Evolutionary conservation across 1,284 basidiomycete species (phyloP).

Genomic region (Singerocomus inundabilis): DNA sequence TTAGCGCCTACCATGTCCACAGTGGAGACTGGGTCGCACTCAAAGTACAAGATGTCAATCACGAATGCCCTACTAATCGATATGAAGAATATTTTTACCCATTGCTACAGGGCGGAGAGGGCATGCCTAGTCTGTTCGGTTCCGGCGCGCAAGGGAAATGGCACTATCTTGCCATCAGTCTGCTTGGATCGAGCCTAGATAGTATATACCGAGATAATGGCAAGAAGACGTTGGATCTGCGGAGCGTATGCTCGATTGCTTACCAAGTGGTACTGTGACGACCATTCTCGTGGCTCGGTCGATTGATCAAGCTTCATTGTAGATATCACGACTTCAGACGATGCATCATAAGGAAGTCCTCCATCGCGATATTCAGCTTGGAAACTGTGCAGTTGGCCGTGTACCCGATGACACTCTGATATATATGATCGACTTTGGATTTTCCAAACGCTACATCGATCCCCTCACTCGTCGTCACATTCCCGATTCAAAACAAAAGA

Average conservation of each 20-base stretch:
- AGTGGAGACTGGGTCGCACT: constrained; percentile 61
- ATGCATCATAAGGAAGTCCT: constrained; percentile 72
- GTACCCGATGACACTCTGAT: constrained; percentile 55
- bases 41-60: constrained; percentile 64
- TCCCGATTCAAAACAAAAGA: constrained; percentile 59
- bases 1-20: constrained; percentile 54
- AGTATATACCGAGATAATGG: constrained; percentile 53
- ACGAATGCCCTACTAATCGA: constrained; percentile 71
- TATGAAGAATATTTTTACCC: constrained; percentile 71
- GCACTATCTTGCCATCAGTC: constrained; percentile 74
- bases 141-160: constrained; percentile 57
- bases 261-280: constrained; percentile 60
- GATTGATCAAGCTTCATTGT: constrained; percentile 16
- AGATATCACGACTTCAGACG: constrained; percentile 67
- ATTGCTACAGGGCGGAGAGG: constrained; percentile 65
- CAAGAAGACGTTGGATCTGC: constrained; percentile 59
- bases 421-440: constrained; percentile 83
- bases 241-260: constrained; percentile 69
- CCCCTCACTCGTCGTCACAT: constrained; percentile 60
- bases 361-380: constrained; percentile 75
- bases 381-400: constrained; percentile 66
- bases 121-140: constrained; percentile 68
- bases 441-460: constrained; percentile 74
- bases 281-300: background rate
- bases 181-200: constrained; percentile 69